A percentile compares a stretch with the other conserved stretches of the same genome.
These are phyloP conservation scores for Neurospora pannonica DNA, from an alignment of 495 filamentous ascomycete genomes.

Conservation along the genomic window DNA sequence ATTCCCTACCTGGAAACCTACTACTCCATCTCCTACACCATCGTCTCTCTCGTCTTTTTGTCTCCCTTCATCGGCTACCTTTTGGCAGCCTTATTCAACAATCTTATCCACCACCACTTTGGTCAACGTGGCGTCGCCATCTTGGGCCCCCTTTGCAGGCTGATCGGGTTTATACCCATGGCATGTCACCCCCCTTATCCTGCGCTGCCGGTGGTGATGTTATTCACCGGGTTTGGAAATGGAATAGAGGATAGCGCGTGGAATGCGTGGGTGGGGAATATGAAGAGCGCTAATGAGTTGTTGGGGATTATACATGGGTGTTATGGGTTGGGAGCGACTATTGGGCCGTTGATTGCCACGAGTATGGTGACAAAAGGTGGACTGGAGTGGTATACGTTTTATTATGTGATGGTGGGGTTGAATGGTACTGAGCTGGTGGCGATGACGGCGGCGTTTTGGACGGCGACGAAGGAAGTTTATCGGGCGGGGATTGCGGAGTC, in stretches of 20 bases:
- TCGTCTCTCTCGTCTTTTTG: slow-evolving; percentile 76
- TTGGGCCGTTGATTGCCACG: slow-evolving; percentile 71
- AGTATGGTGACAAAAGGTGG: slow-evolving; percentile 52
- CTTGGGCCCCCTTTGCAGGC: slow-evolving; percentile 52
- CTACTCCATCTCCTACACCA: slow-evolving; percentile 64
- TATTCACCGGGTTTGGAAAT: slow-evolving; percentile 62
- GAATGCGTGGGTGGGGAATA: slow-evolving; percentile 76
- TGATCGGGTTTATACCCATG: slow-evolving; percentile 60
- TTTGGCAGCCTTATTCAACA: slow-evolving; percentile 62
- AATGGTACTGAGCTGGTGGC: slow-evolving; percentile 50
- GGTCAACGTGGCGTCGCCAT: slow-evolving; percentile 71
- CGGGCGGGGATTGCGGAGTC: slow-evolving; percentile 24
- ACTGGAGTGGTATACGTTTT: slow-evolving; percentile 56
- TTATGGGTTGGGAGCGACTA: slow-evolving; percentile 69
- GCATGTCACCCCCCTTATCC: slow-evolving; percentile 67
- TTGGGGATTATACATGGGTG: slow-evolving; percentile 63
- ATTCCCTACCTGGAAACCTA: slow-evolving; percentile 44
- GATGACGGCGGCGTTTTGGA: slow-evolving; percentile 55
- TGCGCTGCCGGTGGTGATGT: slow-evolving; percentile 60
- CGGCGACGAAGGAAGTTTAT: slow-evolving; percentile 51
- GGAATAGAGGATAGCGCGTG: slow-evolving; percentile 64
- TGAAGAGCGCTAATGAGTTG: slow-evolving; percentile 58
- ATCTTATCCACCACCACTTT: slow-evolving; percentile 43
- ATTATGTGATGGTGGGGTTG: slow-evolving; percentile 54
- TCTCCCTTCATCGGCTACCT: slow-evolving; percentile 74